Percentiles rank a stretch among this genome's conserved stretches.
Evolutionary conservation across 768 basidiomycete genomes (phyloP).

Genomic region (Phlebiopsis gigantea): DNA sequence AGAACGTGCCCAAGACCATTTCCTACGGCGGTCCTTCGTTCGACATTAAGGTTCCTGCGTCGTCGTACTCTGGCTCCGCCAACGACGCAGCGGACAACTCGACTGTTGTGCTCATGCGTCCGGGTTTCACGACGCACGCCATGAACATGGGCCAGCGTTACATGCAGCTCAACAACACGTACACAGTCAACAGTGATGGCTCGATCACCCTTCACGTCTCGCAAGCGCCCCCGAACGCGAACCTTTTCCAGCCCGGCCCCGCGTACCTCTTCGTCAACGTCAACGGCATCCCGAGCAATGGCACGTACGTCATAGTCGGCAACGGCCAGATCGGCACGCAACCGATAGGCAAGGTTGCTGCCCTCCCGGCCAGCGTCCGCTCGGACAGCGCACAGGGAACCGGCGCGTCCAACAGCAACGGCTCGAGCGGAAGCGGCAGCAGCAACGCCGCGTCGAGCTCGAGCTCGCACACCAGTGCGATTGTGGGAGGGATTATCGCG

Average conservation of each 20-base stretch:
- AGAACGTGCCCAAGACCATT: constrained; percentile 67
- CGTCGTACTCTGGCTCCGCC: constrained; percentile 59
- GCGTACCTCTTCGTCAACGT: constrained; percentile 79
- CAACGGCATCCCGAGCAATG: constrained; percentile 80
- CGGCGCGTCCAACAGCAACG: constrained; percentile 23
- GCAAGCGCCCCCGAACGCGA: constrained; percentile 80
- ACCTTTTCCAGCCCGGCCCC: constrained; percentile 87
- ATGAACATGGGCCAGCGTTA: constrained; percentile 88
- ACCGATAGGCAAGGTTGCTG: constrained; percentile 37
- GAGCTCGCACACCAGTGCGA: constrained; percentile 34
- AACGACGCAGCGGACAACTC: constrained; percentile 72
- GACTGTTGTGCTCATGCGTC: constrained; percentile 74
- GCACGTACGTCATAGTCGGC: constrained; percentile 72
- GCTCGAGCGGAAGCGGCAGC: constrained; percentile 4
- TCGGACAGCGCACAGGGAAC: constrained; percentile 32
- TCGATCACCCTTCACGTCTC: constrained; percentile 74
- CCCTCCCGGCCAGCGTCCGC: constrained; percentile 47
- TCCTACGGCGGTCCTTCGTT: constrained; percentile 82
- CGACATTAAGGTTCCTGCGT: constrained; percentile 63
- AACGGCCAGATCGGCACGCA: constrained; percentile 75
- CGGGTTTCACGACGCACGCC: constrained; percentile 80
- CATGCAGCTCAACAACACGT: constrained; percentile 81
- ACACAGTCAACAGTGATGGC: constrained; percentile 73
- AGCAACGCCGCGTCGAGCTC: constrained; percentile 10
- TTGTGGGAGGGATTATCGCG: constrained; percentile 48